phyloP scores from a whole-genome alignment of 2,329 filamentous ascomycete genomes.

The Neonectria magnoliae region DNA sequence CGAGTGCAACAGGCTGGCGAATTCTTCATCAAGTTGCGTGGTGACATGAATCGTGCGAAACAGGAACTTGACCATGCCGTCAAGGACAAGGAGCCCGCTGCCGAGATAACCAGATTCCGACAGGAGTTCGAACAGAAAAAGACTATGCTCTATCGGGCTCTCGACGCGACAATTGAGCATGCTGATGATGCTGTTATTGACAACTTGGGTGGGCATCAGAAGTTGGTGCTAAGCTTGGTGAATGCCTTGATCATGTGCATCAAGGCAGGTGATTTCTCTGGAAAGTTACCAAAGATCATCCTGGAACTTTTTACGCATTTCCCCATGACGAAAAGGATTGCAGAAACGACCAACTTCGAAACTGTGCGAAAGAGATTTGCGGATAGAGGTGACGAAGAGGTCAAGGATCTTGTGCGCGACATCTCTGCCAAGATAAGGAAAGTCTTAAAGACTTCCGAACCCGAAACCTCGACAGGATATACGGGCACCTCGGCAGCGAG shows the following conservation, averaged over 20 bases:
- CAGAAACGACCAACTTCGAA: conserved; percentile 73
- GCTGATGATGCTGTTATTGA: conserved; percentile 66
- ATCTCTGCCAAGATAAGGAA: conserved; percentile 62
- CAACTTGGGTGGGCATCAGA: conserved; percentile 67
- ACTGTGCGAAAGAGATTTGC: conserved; percentile 71
- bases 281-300: conserved; percentile 64
- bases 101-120: conserved; percentile 51
- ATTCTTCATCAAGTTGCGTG: conserved; percentile 59
- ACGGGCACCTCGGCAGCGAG: conserved; percentile 53
- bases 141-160: conserved; percentile 59
- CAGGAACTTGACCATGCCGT: conserved; percentile 55
- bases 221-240: conserved; percentile 64
- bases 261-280: conserved; percentile 62
- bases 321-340: conserved; percentile 68
- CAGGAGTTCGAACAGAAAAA: conserved; percentile 56
- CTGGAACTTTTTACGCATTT: conserved; percentile 70
- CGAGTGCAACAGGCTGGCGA: conserved; percentile 63
- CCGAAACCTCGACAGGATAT: conserved; percentile 50
- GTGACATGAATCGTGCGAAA: conserved; percentile 59
- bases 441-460: conserved; percentile 48
- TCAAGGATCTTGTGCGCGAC: conserved; percentile 68
- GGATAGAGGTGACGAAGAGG: conserved; percentile 72
- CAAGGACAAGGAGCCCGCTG: conserved; percentile 53
- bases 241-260: conserved; percentile 65
- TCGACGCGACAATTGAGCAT: conserved; percentile 64